These are phyloP conservation scores for Notholithocarpus densiflorus DNA, from an alignment of 306 rosid genomes.

Conservation along the genomic window DNA sequence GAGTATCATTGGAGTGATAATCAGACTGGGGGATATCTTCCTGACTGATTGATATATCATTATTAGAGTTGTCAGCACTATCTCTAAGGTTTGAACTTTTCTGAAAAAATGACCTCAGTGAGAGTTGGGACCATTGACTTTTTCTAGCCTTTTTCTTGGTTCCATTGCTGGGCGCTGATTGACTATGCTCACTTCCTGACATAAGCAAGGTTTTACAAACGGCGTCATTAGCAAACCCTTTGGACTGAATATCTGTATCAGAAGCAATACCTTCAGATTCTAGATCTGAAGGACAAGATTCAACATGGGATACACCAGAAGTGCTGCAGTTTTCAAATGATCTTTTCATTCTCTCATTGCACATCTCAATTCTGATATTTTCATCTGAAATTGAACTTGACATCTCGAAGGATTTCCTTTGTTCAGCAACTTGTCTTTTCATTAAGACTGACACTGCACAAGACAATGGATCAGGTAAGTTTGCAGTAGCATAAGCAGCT, in stretches of 20 bases:
- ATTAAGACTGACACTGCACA: conserved; percentile 68
- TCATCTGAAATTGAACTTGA: conserved; percentile 17
- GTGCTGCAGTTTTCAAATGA: conserved; percentile 22
- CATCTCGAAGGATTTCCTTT: conserved; percentile 19
- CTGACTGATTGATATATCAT: conserved; percentile 25
- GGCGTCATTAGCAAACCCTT: conserved; percentile 27
- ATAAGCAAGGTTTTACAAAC: conserved; percentile 12
- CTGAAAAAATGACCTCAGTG: conserved; percentile 70
- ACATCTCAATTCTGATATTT: conserved; percentile 18
- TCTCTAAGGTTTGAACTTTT: conserved; percentile 38
- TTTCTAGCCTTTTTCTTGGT: conserved; percentile 64
- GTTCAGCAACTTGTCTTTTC: conserved; percentile 56
- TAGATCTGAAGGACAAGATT: conserved; percentile 39
- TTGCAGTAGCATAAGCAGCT: conserved; percentile 1
- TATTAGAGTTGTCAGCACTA: conserved; percentile 19
- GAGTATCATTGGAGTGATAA: conserved; percentile 36
- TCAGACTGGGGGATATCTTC: conserved; percentile 38
- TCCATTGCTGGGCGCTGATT: conserved; percentile 20
- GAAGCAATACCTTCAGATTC: conserved; percentile 31
- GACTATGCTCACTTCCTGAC: conserved; percentile 20
- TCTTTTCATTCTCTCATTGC: conserved; percentile 32
- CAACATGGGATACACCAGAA: conserved; percentile 14
- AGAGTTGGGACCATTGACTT: conserved; percentile 61
- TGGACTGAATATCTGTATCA: conserved; percentile 19
- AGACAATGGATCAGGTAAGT: not conserved